Conservation (phyloP, 208 protist genomes). For the Trichomonas gallinae region DNA sequence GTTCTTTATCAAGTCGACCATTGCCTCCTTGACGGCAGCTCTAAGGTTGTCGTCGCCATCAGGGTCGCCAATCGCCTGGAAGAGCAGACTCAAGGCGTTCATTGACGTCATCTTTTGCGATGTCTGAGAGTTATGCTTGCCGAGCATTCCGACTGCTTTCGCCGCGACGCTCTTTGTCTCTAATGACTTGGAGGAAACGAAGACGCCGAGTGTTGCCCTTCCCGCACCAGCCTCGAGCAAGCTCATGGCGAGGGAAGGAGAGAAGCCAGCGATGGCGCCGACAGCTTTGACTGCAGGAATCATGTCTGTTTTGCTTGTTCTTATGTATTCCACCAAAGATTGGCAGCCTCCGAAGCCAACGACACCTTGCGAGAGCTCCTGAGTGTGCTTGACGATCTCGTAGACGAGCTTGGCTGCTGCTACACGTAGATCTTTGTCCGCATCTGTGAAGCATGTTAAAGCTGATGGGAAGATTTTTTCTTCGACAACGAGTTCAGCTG, state of each 20-base stretch:
- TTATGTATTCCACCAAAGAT: background rate
- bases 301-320: constrained; percentile 40
- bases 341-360: background rate
- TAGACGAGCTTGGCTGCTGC: constrained; percentile 85
- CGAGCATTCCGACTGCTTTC: constrained; percentile 62
- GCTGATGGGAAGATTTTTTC: constrained; percentile 90
- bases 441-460: constrained; percentile 72
- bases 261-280: constrained; percentile 88
- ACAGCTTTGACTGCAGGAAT: constrained; percentile 91
- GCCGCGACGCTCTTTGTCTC: constrained; percentile 62
- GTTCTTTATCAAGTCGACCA: constrained; percentile 84
- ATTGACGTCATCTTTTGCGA: constrained; percentile 79
- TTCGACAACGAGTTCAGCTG: constrained; percentile 76
- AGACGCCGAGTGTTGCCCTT: constrained; percentile 63
- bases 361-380: constrained; percentile 82
- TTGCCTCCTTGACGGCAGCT: constrained; percentile 75
- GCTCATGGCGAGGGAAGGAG: constrained; percentile 76
- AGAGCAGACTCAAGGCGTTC: constrained; percentile 73
- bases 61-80: constrained; percentile 60
- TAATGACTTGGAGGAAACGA: constrained; percentile 73
- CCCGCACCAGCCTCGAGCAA: constrained; percentile 81
- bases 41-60: constrained; percentile 72
- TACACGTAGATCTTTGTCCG: constrained; percentile 76
- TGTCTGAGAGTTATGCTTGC: constrained; percentile 78
- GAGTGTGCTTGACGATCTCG: constrained; percentile 91